Evolutionary conservation across 371 early-diverging fungal genomes (phyloP).

Genomic region (Sporodiniella umbellata): DNA sequence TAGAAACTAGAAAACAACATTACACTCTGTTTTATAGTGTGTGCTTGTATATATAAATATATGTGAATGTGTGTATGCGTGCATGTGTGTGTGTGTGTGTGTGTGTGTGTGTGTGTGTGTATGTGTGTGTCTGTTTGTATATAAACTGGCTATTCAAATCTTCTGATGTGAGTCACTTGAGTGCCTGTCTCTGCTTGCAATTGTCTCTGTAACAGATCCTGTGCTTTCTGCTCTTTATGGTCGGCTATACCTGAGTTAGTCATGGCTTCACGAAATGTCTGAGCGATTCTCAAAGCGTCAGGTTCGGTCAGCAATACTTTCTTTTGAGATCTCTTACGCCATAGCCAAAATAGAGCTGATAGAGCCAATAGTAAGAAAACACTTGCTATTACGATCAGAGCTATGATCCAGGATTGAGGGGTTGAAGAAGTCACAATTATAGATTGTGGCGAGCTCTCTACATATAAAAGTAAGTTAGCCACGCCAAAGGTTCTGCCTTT

Average conservation of each 20-base stretch:
- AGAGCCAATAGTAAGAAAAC: conserved; percentile 10
- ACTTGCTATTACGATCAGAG: conserved; percentile 12
- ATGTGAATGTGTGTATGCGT: too few species aligned
- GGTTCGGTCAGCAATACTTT: conserved; percentile 10
- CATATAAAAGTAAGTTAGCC: background rate
- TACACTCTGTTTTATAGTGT: too few species aligned
- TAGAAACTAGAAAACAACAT: too few species aligned
- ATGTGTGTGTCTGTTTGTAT: too few species aligned
- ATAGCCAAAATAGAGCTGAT: conserved; percentile 14
- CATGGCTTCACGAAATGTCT: conserved; percentile 18
- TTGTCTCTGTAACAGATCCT: conserved; percentile 11
- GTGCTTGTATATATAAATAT: too few species aligned
- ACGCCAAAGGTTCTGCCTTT: too few species aligned
- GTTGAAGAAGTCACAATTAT: background rate
- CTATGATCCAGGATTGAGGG: conserved; percentile 17
- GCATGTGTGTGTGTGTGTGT: too few species aligned
- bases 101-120: too few species aligned
- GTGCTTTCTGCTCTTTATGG: conserved; percentile 3
- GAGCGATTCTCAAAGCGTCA: conserved; percentile 18
- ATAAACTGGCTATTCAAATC: too few species aligned
- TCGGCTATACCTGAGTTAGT: conserved; percentile 1
- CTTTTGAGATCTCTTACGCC: conserved; percentile 8
- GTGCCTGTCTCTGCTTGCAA: conserved; percentile 11
- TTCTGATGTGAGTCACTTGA: background rate
- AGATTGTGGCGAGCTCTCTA: conserved; percentile 8